phyloP scores from a whole-genome alignment of 352 stramenopile species.

The Phytophthora agathidicida region DNA sequence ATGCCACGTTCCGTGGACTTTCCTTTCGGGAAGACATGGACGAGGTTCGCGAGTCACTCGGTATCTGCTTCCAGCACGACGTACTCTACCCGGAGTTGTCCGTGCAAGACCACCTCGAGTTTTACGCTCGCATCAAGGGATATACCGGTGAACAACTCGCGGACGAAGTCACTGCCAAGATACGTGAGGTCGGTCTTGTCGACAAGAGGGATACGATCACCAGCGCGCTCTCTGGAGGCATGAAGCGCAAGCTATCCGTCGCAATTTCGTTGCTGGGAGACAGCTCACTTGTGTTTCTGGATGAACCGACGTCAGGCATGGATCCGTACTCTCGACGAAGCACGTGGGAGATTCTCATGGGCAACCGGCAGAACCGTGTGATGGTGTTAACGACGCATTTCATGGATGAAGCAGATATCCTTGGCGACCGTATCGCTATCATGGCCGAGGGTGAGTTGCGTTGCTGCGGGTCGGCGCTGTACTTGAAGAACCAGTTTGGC shows the following conservation, averaged over 20 bases:
- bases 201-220: conserved; percentile 57
- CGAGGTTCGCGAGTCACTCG: conserved; percentile 62
- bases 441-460: conserved; percentile 72
- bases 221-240: conserved; percentile 77
- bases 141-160: conserved; percentile 43
- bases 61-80: conserved; percentile 84
- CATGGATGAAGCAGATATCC: conserved; percentile 93
- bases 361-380: conserved; percentile 54
- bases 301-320: conserved; percentile 94
- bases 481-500: conserved; percentile 73
- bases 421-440: conserved; percentile 84
- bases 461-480: conserved; percentile 65
- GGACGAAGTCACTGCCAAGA: conserved; percentile 40
- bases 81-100: conserved; percentile 82
- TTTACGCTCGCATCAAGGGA: conserved; percentile 71
- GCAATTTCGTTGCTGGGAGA: conserved; percentile 86
- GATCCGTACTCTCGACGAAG: conserved; percentile 94
- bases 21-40: conserved; percentile 74
- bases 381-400: conserved; percentile 95
- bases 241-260: conserved; percentile 91
- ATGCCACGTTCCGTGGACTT: conserved; percentile 50
- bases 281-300: conserved; percentile 81
- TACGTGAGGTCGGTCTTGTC: conserved; percentile 63
- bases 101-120: conserved; percentile 69
- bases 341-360: conserved; percentile 84